Evolutionary conservation across 768 basidiomycete genomes (phyloP).

Genomic region (Pisolithus marmoratus): DNA sequence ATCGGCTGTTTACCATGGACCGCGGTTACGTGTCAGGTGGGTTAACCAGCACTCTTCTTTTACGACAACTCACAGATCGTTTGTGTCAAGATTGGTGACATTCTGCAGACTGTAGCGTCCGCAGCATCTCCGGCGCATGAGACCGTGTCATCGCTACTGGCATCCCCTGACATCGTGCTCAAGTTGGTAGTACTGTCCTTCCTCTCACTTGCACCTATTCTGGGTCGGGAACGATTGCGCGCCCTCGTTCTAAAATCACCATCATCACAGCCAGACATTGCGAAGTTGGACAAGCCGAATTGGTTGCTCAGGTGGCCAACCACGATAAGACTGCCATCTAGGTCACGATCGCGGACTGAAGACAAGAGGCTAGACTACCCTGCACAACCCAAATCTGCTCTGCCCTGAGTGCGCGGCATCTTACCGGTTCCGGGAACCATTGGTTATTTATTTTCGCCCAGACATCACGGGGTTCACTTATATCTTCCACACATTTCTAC

Average conservation of each 20-base stretch:
- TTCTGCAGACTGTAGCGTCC: slow-evolving; percentile 77
- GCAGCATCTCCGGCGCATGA: slow-evolving; percentile 65
- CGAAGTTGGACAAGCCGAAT: slow-evolving; percentile 22
- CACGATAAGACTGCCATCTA: slow-evolving; percentile 51
- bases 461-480: slow-evolving; percentile 8
- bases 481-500: not conserved
- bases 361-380: slow-evolving; percentile 45
- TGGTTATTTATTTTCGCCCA: slow-evolving; percentile 15
- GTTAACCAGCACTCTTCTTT: slow-evolving; percentile 18
- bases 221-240: slow-evolving; percentile 64
- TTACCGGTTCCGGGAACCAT: slow-evolving; percentile 3
- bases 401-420: slow-evolving; percentile 17
- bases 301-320: slow-evolving; percentile 69
- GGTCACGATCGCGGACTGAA: slow-evolving; percentile 42
- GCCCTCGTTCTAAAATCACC: slow-evolving; percentile 41
- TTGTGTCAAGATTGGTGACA: slow-evolving; percentile 67
- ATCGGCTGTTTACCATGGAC: slow-evolving; percentile 87
- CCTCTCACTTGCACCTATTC: slow-evolving; percentile 81
- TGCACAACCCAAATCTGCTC: slow-evolving; percentile 47
- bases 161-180: slow-evolving; percentile 75
- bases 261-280: slow-evolving; percentile 13
- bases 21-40: slow-evolving; percentile 83
- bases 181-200: slow-evolving; percentile 82
- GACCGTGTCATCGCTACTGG: slow-evolving; percentile 78
- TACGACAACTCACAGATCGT: slow-evolving; percentile 12